Evolutionary conservation across 116 monocot genomes (phyloP).

Genomic region (Papilionanthe hybrid): DNA sequence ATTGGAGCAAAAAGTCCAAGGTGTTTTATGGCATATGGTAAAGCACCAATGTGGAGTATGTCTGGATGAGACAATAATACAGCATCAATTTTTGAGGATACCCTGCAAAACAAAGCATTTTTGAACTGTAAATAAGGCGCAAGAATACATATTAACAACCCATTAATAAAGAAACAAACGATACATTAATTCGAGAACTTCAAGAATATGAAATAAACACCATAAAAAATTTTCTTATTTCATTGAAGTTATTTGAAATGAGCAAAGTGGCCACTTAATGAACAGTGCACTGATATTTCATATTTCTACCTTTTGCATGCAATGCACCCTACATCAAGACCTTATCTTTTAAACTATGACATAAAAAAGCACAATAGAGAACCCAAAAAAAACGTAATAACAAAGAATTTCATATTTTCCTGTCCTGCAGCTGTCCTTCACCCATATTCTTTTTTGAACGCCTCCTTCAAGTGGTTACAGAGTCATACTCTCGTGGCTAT

Average conservation of each 20-base stretch:
- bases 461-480: too few relatives aligned
- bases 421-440: too few relatives aligned
- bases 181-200: background rate
- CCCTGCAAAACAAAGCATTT: slow-evolving; percentile 31
- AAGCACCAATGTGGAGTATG: slow-evolving; percentile 81
- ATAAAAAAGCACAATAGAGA: background rate
- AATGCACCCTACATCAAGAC: background rate
- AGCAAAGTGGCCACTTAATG: background rate
- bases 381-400: too few relatives aligned
- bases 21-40: slow-evolving; percentile 89
- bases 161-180: background rate
- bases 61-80: slow-evolving; percentile 89
- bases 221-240: background rate
- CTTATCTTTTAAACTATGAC: background rate
- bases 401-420: too few relatives aligned
- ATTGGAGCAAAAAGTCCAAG: slow-evolving; percentile 82
- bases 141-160: background rate
- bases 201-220: background rate
- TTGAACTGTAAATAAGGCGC: background rate
- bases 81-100: slow-evolving; percentile 70
- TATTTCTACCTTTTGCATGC: background rate
- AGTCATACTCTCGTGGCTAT: too few relatives aligned
- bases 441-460: too few relatives aligned
- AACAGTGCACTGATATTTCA: background rate
- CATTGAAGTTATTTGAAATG: background rate